phyloP scores from a whole-genome alignment of 305 asterid genomes.

The Solanum hybrid region DNA sequence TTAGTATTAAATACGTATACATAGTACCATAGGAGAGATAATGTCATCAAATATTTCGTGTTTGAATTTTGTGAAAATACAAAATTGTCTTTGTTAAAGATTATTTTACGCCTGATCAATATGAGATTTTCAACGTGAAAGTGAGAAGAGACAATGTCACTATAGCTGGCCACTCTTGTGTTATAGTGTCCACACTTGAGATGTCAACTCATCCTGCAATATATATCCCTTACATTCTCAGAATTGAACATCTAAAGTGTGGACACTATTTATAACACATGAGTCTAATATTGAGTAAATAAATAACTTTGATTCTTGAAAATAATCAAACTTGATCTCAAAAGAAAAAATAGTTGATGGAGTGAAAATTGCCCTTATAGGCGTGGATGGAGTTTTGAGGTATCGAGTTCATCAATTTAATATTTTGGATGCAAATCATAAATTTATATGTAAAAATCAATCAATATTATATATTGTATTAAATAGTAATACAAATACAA shows the following conservation, averaged over 20 bases:
- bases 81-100: rapidly evolving
- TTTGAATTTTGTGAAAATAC: background rate
- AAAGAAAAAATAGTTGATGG: background rate
- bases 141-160: background rate
- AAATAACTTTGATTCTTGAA: background rate
- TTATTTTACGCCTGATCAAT: background rate
- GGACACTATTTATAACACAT: background rate
- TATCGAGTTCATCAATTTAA: background rate
- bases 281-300: background rate
- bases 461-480: too few relatives aligned
- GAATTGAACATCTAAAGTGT: background rate
- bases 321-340: background rate
- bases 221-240: background rate
- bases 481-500: background rate
- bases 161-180: background rate
- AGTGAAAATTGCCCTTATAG: background rate
- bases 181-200: background rate
- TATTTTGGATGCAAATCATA: background rate
- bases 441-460: background rate
- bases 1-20: background rate
- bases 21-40: background rate
- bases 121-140: too few relatives aligned
- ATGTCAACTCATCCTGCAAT: background rate
- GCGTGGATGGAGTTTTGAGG: background rate
- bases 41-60: background rate